These are phyloP conservation scores for Suillus discolor DNA, from an alignment of 768 basidiomycete genomes.

Conservation along the genomic window DNA sequence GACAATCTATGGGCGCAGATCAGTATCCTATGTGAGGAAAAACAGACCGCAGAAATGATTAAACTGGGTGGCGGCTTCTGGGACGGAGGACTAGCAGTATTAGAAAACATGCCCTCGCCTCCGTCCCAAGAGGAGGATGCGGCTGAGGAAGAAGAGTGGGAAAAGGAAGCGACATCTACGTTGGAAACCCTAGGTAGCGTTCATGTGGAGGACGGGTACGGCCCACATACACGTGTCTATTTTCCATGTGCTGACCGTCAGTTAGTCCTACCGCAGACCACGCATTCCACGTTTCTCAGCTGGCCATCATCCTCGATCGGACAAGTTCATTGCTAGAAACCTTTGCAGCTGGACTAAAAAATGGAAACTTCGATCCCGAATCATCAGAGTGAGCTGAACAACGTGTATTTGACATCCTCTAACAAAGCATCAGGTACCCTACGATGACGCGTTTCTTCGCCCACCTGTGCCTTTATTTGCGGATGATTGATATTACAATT, in stretches of 20 bases:
- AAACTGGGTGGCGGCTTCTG: slow-evolving; percentile 76
- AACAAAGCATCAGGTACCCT: slow-evolving; percentile 50
- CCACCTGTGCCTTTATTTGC: slow-evolving; percentile 65
- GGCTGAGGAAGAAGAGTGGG: slow-evolving; percentile 59
- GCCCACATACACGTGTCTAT: slow-evolving; percentile 11
- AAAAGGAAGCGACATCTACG: slow-evolving; percentile 59
- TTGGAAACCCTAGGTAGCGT: slow-evolving; percentile 61
- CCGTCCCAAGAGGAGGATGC: slow-evolving; percentile 32
- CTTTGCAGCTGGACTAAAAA: slow-evolving; percentile 59
- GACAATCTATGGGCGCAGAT: slow-evolving; percentile 95
- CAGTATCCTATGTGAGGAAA: slow-evolving; percentile 79
- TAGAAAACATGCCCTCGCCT: slow-evolving; percentile 40
- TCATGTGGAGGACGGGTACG: slow-evolving; percentile 66
- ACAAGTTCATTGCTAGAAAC: slow-evolving; percentile 68
- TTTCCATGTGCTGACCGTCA: slow-evolving; percentile 11
- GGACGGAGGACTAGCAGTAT: slow-evolving; percentile 60
- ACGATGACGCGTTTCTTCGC: slow-evolving; percentile 89
- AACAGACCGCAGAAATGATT: slow-evolving; percentile 68
- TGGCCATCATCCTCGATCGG: slow-evolving; percentile 74
- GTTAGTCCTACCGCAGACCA: slow-evolving; percentile 64
- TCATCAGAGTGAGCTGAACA: slow-evolving; percentile 56
- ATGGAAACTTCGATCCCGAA: slow-evolving; percentile 48
- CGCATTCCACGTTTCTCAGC: slow-evolving; percentile 81
- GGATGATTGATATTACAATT: slow-evolving; percentile 71
- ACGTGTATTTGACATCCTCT: slow-evolving; percentile 12